Percentiles rank a stretch among this genome's conserved stretches.
phyloP scores from a whole-genome alignment of 2,329 filamentous ascomycete species.

The Pestalotiopsis sp. region DNA sequence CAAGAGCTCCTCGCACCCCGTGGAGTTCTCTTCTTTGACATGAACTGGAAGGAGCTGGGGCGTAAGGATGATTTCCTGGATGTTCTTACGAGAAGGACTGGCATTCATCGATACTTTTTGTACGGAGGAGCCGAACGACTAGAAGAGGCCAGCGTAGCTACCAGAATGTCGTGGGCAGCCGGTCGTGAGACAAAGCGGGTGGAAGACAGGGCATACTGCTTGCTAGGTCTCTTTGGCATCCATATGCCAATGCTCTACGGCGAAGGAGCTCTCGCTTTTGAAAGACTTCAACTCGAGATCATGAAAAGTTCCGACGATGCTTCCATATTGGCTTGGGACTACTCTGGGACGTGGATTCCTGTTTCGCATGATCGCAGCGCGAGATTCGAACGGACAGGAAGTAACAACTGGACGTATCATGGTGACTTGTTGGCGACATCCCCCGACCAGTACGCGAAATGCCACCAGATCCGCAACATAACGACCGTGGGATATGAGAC shows the following conservation, averaged over 20 bases:
- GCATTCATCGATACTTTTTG: background rate
- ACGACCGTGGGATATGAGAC: background rate
- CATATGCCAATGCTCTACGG: conserved; percentile 8
- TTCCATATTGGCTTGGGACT: background rate
- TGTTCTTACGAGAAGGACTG: background rate
- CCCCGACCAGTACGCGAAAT: background rate
- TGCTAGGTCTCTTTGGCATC: background rate
- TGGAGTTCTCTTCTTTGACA: background rate
- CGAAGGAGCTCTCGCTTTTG: background rate
- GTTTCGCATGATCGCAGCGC: background rate
- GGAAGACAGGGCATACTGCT: background rate
- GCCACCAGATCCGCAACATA: background rate
- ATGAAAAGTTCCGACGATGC: background rate
- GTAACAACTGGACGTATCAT: background rate
- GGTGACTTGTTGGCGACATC: background rate
- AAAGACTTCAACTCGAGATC: background rate
- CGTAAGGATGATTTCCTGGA: background rate
- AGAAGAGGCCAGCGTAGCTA: background rate
- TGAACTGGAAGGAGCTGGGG: background rate
- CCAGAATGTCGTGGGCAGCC: background rate
- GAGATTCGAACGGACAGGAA: background rate
- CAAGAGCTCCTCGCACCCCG: background rate
- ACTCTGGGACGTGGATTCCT: background rate
- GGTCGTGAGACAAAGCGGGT: background rate
- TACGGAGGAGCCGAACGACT: background rate